Base-by-base conservation (phyloP, 2,329 filamentous ascomycete species). In the Monilinia laxa region DNA sequence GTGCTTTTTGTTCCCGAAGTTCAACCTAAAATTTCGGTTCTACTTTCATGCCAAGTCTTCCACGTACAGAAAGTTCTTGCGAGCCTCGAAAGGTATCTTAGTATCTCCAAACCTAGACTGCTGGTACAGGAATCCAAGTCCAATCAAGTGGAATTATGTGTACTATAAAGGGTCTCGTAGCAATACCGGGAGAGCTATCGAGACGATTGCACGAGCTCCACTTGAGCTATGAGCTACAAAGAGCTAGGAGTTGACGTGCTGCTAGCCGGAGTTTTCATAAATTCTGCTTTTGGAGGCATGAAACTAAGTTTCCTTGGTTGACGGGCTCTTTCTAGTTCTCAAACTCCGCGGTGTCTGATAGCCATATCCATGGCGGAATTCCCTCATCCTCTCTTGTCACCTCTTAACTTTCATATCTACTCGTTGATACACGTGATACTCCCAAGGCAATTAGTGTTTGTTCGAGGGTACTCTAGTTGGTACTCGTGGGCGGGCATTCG, bases 41-140 rank as follows among this genome's bases (percentile, higher is more conserved):
- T 49, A 47, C 10, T n/a, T 59, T 49, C 42, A 49, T 35, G 57
- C 57, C 57, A 59, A 60, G 57, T 23, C 12, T 6, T 47, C 40
- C 40, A 59, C 42, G 56, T 47, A 47, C 25, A n/a, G 56, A 59
- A 31, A 59, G 56, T 47, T 59, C 56, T 59, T 47, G 42, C 1
- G 56, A 12, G 11, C 25, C 42, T 35, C 18, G 18, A 45, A 31
- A 58, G 40, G 16, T 31, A 14, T 47, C 40, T 47, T 20, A 14
- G 11, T 31, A 49, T 31, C 25, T 47, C 5, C 47, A 49, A 35
- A 38, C n/a, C 28, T 14, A 35, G 20, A 60, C 28, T 38, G 35
- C 45, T 28, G 28, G 20, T 35, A 49, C 42, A 23, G 18, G 28
- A 31, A 38, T 60, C 28, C 42, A 5, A 60, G 20, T 18, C 28